Conservation (phyloP, 331 rosid genomes). For the Pyracantha coccinea region DNA sequence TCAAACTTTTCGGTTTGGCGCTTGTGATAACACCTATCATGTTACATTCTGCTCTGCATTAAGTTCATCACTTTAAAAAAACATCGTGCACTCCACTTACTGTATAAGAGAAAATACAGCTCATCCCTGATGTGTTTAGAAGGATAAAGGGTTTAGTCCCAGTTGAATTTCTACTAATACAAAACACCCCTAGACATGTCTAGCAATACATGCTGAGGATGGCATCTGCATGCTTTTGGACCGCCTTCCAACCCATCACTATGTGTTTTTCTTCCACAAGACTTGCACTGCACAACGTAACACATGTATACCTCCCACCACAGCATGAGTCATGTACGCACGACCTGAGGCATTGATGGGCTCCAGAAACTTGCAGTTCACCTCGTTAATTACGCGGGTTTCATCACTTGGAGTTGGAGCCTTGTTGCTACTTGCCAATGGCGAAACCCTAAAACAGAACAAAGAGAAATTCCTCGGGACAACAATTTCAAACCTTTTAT, state of each 20-base stretch:
- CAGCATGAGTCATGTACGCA: constrained; percentile 18
- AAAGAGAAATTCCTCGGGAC: constrained; percentile 6
- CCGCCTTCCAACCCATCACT: constrained; percentile 13
- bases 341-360: constrained; percentile 13
- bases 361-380: constrained; percentile 18
- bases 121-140: too few relatives aligned
- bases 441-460: constrained; percentile 6
- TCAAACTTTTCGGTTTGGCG: too few relatives aligned
- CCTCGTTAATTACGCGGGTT: not conserved
- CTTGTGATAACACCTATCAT: too few relatives aligned
- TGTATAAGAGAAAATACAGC: too few relatives aligned
- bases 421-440: not conserved
- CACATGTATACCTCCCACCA: not conserved
- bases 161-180: too few relatives aligned
- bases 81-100: too few relatives aligned
- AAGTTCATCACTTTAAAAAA: too few relatives aligned
- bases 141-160: too few relatives aligned
- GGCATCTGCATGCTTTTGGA: constrained; percentile 11
- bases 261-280: constrained; percentile 20
- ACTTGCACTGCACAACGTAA: constrained; percentile 18
- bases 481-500: constrained; percentile 19
- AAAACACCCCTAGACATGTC: too few relatives aligned
- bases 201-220: not conserved
- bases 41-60: too few relatives aligned
- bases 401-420: not conserved